Evolutionary conservation across 345 rosid species (phyloP).

Genomic region (Turritis glabra): DNA sequence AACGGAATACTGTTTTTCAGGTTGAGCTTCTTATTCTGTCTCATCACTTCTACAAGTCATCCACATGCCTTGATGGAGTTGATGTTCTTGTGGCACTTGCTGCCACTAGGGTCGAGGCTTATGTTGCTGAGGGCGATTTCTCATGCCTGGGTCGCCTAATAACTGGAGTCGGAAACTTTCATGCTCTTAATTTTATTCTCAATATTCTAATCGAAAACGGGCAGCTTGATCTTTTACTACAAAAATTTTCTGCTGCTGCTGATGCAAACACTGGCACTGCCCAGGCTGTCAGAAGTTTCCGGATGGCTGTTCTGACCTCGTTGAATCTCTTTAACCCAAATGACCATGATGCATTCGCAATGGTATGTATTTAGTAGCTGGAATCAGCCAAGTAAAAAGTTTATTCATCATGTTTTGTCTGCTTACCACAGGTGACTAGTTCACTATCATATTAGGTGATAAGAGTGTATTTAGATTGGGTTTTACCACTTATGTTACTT

Average conservation of each 20-base stretch:
- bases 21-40: slow-evolving; percentile 97
- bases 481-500: slow-evolving; percentile 1
- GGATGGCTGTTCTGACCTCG: slow-evolving; percentile 94
- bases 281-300: slow-evolving; percentile 91
- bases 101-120: slow-evolving; percentile 93
- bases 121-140: slow-evolving; percentile 93
- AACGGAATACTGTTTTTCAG: slow-evolving; percentile 44
- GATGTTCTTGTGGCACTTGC: slow-evolving; percentile 99
- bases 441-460: slow-evolving; percentile 9
- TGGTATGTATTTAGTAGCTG: slow-evolving; percentile 53
- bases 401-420: slow-evolving; percentile 3
- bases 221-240: slow-evolving; percentile 93
- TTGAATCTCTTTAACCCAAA: slow-evolving; percentile 88
- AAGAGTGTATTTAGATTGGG: slow-evolving; percentile 16
- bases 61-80: slow-evolving; percentile 98
- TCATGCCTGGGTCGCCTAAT: slow-evolving; percentile 91
- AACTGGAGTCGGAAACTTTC: slow-evolving; percentile 96
- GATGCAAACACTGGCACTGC: slow-evolving; percentile 73
- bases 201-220: slow-evolving; percentile 96
- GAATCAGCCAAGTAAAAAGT: slow-evolving; percentile 20
- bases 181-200: slow-evolving; percentile 90
- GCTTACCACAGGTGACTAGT: slow-evolving; percentile 7
- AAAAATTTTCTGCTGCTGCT: slow-evolving; percentile 89
- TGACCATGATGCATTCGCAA: slow-evolving; percentile 87
- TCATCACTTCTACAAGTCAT: slow-evolving; percentile 96